Conservation (phyloP, 306 rosid species). For the Fragaria ananassa region DNA sequence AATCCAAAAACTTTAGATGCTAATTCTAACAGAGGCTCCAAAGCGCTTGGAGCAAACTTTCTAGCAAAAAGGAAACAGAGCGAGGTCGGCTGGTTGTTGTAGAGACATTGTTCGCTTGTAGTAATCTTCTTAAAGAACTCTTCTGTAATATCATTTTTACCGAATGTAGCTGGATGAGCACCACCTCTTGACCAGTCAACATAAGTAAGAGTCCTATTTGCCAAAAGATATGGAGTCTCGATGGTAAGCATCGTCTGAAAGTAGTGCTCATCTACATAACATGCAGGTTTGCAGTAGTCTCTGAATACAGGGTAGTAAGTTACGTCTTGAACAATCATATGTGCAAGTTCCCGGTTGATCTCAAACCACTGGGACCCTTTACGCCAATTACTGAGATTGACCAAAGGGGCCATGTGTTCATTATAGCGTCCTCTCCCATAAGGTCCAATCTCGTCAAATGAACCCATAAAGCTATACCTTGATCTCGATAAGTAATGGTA, state of each 20-base stretch:
- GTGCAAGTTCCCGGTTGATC: constrained; percentile 67
- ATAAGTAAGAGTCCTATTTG: constrained; percentile 81
- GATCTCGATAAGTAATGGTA: constrained; percentile 72
- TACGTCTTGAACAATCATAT: constrained; percentile 58
- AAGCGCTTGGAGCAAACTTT: constrained; percentile 91
- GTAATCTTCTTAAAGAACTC: constrained; percentile 67
- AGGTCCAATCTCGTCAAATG: constrained; percentile 83
- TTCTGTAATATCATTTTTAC: constrained; percentile 71
- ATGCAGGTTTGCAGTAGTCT: constrained; percentile 71
- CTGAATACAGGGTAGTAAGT: constrained; percentile 67
- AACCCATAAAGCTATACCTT: constrained; percentile 79
- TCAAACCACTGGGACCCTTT: constrained; percentile 98
- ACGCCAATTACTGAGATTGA: constrained; percentile 83
- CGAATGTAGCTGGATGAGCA: constrained; percentile 98
- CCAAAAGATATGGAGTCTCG: constrained; percentile 64
- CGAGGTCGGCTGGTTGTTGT: constrained; percentile 77
- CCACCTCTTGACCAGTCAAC: constrained; percentile 99
- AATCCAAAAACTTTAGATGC: constrained; percentile 66
- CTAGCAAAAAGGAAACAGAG: constrained; percentile 94
- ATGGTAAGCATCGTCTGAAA: constrained; percentile 89
- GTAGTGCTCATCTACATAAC: constrained; percentile 98
- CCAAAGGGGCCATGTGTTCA: constrained; percentile 70
- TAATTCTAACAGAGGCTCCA: constrained; percentile 66
- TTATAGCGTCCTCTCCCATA: constrained; percentile 93
- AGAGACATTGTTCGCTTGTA: constrained; percentile 56